phyloP scores from a whole-genome alignment of 2,329 filamentous ascomycete species.

The Talaromyces funiculosus region DNA sequence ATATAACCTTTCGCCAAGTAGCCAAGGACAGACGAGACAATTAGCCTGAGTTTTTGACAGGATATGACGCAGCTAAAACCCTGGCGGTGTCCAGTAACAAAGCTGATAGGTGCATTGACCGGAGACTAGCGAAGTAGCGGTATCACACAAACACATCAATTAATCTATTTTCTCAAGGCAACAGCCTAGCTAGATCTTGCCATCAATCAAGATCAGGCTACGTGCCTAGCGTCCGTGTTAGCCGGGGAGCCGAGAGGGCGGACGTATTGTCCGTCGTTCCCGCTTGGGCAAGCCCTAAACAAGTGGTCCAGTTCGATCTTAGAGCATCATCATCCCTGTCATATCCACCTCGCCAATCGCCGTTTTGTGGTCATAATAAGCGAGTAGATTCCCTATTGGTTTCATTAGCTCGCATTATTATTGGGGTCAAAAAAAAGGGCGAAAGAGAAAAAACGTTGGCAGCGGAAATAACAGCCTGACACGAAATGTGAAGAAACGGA shows the following conservation, averaged over 20 bases:
- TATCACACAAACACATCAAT: background rate
- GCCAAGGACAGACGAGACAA: background rate
- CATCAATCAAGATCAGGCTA: background rate
- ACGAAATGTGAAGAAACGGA: background rate
- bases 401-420: background rate
- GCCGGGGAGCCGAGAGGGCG: constrained; percentile 1
- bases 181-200: background rate
- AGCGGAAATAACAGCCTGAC: background rate
- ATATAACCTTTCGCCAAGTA: background rate
- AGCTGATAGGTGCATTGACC: background rate
- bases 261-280: background rate
- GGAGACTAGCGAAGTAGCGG: background rate
- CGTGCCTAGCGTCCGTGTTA: background rate
- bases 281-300: background rate
- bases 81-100: background rate
- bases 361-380: background rate
- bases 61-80: background rate
- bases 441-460: background rate
- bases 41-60: background rate
- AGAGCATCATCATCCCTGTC: background rate
- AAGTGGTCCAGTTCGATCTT: background rate
- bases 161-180: background rate
- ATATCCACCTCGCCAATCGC: background rate
- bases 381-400: background rate
- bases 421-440: no score